Evolutionary conservation across 371 early-diverging fungal species (phyloP).

Genomic region (Mucor velutinosus): DNA sequence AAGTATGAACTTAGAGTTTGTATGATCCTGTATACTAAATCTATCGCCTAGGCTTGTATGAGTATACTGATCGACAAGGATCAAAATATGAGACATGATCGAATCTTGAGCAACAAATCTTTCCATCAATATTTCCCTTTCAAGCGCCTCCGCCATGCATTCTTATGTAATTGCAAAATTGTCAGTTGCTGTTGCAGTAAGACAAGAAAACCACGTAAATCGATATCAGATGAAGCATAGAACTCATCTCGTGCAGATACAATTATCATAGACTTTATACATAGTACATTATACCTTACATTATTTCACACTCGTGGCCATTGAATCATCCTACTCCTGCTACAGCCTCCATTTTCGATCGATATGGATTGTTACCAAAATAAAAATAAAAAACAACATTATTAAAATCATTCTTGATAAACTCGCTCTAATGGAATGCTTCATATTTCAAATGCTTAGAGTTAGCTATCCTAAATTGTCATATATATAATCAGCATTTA

Average conservation of each 20-base stretch:
- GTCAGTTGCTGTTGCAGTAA: neutral
- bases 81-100: slow-evolving; percentile 60
- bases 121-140: slow-evolving; percentile 7
- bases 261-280: neutral
- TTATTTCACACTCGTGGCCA: neutral
- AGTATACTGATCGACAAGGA: slow-evolving; percentile 60
- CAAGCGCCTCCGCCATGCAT: neutral
- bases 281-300: slow-evolving; percentile 5
- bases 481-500: neutral
- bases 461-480: neutral
- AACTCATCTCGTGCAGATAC: neutral
- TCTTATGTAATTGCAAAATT: neutral
- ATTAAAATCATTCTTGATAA: slow-evolving; percentile 2
- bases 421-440: neutral
- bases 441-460: neutral
- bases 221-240: slow-evolving; percentile 1
- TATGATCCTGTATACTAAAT: neutral
- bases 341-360: neutral
- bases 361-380: neutral
- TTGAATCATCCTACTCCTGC: neutral
- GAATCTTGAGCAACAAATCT: slow-evolving; percentile 38
- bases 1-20: slow-evolving; percentile 17
- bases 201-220: neutral
- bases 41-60: slow-evolving; percentile 50
- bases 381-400: neutral